Evolutionary conservation across 805 yeast genomes (phyloP).

Genomic region (Wickerhamomyces bisporus): DNA sequence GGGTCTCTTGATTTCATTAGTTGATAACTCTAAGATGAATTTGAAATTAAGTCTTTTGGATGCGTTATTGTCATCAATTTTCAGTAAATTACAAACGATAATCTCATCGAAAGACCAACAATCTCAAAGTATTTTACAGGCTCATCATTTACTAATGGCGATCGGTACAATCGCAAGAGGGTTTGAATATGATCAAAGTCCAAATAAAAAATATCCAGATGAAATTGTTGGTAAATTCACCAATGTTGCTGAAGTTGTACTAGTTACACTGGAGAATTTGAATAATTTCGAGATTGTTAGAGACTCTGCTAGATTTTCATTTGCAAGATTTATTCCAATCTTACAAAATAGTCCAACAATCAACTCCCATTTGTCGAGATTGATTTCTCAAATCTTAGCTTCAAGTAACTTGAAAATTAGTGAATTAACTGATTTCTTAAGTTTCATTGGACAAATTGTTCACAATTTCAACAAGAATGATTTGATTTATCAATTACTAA

Average conservation of each 20-base stretch:
- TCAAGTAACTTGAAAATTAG: constrained; percentile 50
- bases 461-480: constrained; percentile 69
- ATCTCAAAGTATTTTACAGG: constrained; percentile 53
- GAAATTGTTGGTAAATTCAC: constrained; percentile 46
- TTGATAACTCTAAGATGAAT: constrained; percentile 40
- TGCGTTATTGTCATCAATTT: constrained; percentile 68
- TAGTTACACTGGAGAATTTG: constrained; percentile 77
- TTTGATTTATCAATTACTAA: constrained; percentile 65
- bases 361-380: constrained; percentile 55
- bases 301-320: constrained; percentile 81
- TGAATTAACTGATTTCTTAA: constrained; percentile 76
- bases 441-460: constrained; percentile 83
- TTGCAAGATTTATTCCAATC: constrained; percentile 80
- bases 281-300: constrained; percentile 63
- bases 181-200: constrained; percentile 37
- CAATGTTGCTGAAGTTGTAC: constrained; percentile 73
- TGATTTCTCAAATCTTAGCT: constrained; percentile 60
- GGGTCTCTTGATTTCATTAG: constrained; percentile 64
- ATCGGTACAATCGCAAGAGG: constrained; percentile 90
- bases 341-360: constrained; percentile 41
- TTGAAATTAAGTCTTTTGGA: constrained; percentile 46
- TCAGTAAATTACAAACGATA: constrained; percentile 62
- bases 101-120: constrained; percentile 40
- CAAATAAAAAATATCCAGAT: constrained; percentile 29
- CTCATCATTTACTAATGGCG: constrained; percentile 84